Conservation (phyloP, 1,284 basidiomycete genomes). For the Ceratobasidium sp. region DNA sequence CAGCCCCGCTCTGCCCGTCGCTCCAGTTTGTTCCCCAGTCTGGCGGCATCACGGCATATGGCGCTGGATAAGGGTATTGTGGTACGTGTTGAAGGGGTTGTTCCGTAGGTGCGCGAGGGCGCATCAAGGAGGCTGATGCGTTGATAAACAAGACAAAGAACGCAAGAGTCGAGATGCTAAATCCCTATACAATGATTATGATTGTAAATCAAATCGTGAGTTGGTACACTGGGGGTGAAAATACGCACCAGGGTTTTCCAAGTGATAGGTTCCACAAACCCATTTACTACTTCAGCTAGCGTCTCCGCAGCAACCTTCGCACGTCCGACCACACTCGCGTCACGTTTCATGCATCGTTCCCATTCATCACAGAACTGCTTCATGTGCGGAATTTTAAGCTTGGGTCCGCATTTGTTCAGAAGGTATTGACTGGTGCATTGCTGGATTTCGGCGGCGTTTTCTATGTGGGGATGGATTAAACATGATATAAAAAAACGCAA, state of each 20-base stretch:
- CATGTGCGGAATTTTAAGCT: constrained; percentile 83
- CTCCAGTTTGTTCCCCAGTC: constrained; percentile 23
- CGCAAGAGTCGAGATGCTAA: constrained; percentile 79
- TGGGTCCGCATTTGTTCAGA: constrained; percentile 79
- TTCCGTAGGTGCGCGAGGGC: constrained; percentile 57
- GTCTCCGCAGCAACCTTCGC: constrained; percentile 93
- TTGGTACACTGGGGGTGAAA: constrained; percentile 1
- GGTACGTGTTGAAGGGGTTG: background rate
- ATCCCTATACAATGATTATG: constrained; percentile 62
- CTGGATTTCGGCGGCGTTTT: constrained; percentile 89
- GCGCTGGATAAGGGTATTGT: constrained; percentile 13
- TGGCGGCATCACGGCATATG: constrained; percentile 31
- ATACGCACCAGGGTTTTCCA: constrained; percentile 91
- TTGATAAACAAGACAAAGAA: constrained; percentile 88
- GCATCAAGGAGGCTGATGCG: constrained; percentile 78
- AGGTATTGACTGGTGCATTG: constrained; percentile 82
- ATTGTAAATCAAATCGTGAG: background rate
- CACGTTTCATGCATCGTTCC: constrained; percentile 96
- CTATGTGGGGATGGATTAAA: constrained; percentile 60
- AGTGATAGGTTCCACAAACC: constrained; percentile 95
- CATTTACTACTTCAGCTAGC: constrained; percentile 94
- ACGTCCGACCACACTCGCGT: constrained; percentile 88
- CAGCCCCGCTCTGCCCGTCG: constrained; percentile 17
- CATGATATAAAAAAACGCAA: no score
- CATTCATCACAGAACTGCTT: constrained; percentile 83